These are phyloP conservation scores for Voacanga thouarsii DNA, from an alignment of 257 asterid species.

Conservation along the genomic window DNA sequence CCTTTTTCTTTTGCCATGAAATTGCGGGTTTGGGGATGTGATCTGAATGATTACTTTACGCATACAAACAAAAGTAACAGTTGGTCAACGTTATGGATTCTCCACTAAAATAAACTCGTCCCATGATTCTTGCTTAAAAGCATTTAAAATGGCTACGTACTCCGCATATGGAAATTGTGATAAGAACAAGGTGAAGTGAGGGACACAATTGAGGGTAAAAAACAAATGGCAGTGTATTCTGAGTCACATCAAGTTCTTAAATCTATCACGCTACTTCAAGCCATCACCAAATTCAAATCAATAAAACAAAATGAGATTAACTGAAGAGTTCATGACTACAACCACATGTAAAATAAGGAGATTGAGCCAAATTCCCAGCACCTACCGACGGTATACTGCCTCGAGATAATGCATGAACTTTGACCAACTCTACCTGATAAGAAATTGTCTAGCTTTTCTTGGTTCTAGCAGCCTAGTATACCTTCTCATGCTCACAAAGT, in stretches of 20 bases:
- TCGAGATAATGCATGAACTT: background rate
- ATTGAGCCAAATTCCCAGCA: background rate
- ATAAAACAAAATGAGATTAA: background rate
- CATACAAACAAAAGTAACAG: background rate
- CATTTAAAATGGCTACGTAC: background rate
- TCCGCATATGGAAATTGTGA: background rate
- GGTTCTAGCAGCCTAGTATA: background rate
- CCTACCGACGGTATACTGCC: background rate
- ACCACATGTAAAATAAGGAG: background rate
- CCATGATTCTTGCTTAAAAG: conserved; percentile 8
- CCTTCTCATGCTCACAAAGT: background rate
- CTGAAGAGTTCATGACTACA: background rate
- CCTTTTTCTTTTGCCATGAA: background rate
- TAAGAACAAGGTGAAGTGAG: background rate
- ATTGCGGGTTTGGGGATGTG: background rate
- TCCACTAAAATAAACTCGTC: background rate
- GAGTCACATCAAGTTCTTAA: background rate
- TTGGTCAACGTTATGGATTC: conserved; percentile 5
- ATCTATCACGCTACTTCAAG: background rate
- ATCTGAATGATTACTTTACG: background rate
- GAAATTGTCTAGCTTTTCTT: background rate
- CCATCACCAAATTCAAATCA: background rate
- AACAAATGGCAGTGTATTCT: background rate
- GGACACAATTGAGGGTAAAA: background rate
- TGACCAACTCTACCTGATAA: background rate